phyloP scores from a whole-genome alignment of 148 eudicot genomes.

The Chenopodium suecicum region DNA sequence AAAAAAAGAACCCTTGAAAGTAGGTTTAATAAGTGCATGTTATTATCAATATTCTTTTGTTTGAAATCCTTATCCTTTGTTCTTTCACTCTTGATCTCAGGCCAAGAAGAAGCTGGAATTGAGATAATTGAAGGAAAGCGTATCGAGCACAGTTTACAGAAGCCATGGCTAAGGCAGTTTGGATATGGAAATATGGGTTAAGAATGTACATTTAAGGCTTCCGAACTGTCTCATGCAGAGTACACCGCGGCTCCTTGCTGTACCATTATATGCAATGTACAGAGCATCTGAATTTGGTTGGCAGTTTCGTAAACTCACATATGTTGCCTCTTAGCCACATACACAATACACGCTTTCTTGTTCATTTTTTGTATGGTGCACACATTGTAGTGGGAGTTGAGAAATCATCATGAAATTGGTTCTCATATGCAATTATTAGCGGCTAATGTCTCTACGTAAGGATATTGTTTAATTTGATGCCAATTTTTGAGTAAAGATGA shows the following conservation, averaged over 20 bases:
- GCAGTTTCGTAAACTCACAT: neutral
- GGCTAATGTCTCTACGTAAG: too few relatives aligned
- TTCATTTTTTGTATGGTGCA: neutral
- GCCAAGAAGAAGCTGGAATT: slow-evolving; percentile 81
- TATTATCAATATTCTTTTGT: neutral
- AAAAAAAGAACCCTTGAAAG: slow-evolving; percentile 3
- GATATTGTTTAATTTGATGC: too few relatives aligned
- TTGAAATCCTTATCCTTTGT: slow-evolving; percentile 19
- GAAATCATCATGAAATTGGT: neutral
- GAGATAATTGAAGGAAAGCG: slow-evolving; percentile 23
- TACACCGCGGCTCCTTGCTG: slow-evolving; percentile 9
- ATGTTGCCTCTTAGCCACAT: neutral
- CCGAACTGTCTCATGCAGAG: slow-evolving; percentile 7
- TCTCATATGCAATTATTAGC: too few relatives aligned
- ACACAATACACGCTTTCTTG: neutral
- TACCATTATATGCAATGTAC: slow-evolving; percentile 7
- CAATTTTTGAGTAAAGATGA: too few relatives aligned
- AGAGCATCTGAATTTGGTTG: neutral
- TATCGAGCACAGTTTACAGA: slow-evolving; percentile 10
- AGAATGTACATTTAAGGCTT: slow-evolving; percentile 15
- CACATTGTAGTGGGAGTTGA: neutral
- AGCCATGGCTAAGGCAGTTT: neutral
- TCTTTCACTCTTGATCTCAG: slow-evolving; percentile 49
- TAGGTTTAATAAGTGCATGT: neutral
- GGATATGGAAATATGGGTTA: neutral